Conservation (phyloP, 176 grass and related monocot species). For the Lolium rigidum region DNA sequence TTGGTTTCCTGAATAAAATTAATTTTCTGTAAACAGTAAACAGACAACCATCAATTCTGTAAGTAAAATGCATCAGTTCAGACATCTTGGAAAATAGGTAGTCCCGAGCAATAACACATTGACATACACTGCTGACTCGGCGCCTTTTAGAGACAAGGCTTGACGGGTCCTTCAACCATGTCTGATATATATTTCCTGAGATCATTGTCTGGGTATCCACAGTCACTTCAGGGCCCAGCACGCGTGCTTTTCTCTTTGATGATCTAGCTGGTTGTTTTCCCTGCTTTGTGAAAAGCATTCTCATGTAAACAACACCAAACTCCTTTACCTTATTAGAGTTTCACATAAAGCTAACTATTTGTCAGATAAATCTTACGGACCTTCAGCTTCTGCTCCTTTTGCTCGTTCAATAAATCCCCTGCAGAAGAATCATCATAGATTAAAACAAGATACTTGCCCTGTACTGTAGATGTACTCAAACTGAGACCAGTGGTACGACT, state of each 20-base stretch:
- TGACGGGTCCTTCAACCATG: constrained; percentile 82
- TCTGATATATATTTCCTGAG: constrained; percentile 72
- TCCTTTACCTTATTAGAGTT: constrained; percentile 19
- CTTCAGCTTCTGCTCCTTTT: constrained; percentile 59
- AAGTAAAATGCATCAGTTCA: constrained; percentile 13
- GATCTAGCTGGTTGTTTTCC: constrained; percentile 40
- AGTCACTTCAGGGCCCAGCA: constrained; percentile 36
- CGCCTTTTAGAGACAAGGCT: constrained; percentile 67
- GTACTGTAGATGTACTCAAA: constrained; percentile 14
- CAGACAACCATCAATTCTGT: constrained; percentile 15
- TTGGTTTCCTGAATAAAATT: constrained; percentile 50
- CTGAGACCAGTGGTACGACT: constrained; percentile 12
- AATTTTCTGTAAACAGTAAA: constrained; percentile 52
- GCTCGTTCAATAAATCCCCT: constrained; percentile 50
- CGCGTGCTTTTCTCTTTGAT: constrained; percentile 57
- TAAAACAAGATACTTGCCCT: constrained; percentile 24
- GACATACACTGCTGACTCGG: constrained; percentile 69
- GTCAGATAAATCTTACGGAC: constrained; percentile 34
- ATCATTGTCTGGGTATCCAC: constrained; percentile 76
- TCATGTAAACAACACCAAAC: constrained; percentile 40
- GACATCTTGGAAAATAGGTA: not conserved
- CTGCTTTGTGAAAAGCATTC: constrained; percentile 29
- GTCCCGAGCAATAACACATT: constrained; percentile 45
- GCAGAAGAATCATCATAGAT: constrained; percentile 39
- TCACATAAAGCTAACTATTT: constrained; percentile 17